Conservation (phyloP, 2,329 filamentous ascomycete genomes). For the Clonostachys rhizophaga region DNA sequence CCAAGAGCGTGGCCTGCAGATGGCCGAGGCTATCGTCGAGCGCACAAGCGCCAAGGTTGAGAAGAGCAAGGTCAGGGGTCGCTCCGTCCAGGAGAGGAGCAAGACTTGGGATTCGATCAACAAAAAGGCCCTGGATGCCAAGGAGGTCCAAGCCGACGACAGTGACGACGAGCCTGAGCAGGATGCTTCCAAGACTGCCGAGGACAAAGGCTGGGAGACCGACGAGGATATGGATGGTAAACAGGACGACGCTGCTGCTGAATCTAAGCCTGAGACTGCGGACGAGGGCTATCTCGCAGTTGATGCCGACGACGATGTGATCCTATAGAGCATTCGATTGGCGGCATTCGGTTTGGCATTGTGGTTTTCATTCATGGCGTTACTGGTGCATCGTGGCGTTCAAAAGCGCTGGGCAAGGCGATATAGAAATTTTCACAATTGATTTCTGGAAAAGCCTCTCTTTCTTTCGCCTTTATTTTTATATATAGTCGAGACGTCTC, state of each 20-base stretch:
- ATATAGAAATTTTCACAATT: too few relatives aligned
- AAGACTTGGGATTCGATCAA: slow-evolving; percentile 59
- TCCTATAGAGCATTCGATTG: slow-evolving; percentile 13
- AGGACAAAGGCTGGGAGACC: slow-evolving; percentile 6
- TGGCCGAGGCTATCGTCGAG: slow-evolving; percentile 55
- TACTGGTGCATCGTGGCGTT: too few relatives aligned
- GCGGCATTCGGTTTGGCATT: slow-evolving; percentile 12
- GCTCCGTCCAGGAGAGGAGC: slow-evolving; percentile 39
- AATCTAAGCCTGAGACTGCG: background rate
- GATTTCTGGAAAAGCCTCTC: too few relatives aligned
- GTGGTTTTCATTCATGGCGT: background rate
- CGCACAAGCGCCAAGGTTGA: slow-evolving; percentile 51
- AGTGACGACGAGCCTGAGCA: slow-evolving; percentile 19
- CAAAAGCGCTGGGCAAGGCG: too few relatives aligned
- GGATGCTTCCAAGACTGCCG: slow-evolving; percentile 12
- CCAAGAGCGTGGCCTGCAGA: slow-evolving; percentile 53
- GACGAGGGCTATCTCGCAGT: slow-evolving; percentile 2
- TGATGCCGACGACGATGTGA: slow-evolving; percentile 21
- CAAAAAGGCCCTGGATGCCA: slow-evolving; percentile 19
- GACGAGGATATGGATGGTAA: slow-evolving; percentile 6
- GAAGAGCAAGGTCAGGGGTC: slow-evolving; percentile 46
- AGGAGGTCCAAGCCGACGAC: slow-evolving; percentile 12
- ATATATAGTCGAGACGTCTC: too few relatives aligned
- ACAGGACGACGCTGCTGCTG: slow-evolving; percentile 2
- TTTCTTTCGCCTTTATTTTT: too few relatives aligned